A percentile compares a stretch with the other conserved stretches of the same genome.
Evolutionary conservation across 768 basidiomycete genomes (phyloP).

Genomic region (Tricholoma saponaceum): DNA sequence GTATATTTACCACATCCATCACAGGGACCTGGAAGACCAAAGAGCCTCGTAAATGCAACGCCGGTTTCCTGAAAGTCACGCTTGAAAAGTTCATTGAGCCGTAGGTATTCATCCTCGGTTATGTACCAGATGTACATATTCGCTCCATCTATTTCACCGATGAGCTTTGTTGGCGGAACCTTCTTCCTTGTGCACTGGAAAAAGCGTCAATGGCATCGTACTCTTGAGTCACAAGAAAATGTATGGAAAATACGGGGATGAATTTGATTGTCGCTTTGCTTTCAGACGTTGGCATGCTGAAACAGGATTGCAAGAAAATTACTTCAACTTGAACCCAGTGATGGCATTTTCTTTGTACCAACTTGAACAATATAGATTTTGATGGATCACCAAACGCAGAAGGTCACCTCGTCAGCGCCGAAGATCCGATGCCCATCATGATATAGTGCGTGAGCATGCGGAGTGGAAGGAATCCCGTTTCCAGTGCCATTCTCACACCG

Average conservation of each 20-base stretch:
- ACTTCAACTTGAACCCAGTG: too few species aligned
- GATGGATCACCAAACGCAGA: too few species aligned
- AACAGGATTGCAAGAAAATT: too few species aligned
- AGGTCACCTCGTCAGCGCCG: too few species aligned
- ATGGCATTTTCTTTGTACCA: too few species aligned
- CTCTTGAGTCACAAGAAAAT: background rate
- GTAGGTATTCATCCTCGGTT: background rate
- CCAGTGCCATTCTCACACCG: too few species aligned
- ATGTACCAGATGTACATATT: background rate
- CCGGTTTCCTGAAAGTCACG: background rate
- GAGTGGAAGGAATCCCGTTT: too few species aligned
- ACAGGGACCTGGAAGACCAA: background rate
- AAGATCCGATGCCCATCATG: too few species aligned
- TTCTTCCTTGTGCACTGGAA: background rate
- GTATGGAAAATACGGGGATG: background rate
- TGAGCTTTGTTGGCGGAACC: background rate
- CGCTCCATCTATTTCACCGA: background rate
- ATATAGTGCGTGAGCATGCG: too few species aligned
- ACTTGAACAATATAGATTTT: too few species aligned
- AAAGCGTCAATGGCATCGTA: background rate
- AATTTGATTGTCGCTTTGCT: background rate
- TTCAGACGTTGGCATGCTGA: background rate
- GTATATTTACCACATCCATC: background rate
- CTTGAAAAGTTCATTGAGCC: background rate
- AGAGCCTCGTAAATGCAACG: background rate